phyloP scores from a whole-genome alignment of 805 yeast species.

The Komagataella phaffii region DNA sequence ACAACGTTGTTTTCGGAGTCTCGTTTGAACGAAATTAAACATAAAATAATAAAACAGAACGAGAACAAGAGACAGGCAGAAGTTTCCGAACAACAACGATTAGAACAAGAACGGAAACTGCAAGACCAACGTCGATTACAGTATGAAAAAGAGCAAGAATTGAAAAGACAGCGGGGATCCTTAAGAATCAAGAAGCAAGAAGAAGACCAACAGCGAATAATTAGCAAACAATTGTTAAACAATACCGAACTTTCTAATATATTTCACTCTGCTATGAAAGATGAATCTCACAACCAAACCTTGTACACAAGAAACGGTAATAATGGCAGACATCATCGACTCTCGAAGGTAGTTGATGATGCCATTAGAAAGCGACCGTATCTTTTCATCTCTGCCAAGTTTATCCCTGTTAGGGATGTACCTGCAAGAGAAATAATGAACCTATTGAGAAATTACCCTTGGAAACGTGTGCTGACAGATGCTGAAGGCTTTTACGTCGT shows the following conservation, averaged over 20 bases:
- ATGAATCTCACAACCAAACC: conserved; percentile 16
- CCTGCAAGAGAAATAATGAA: conserved; percentile 46
- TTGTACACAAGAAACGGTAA: conserved; percentile 8
- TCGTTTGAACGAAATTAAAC: conserved; percentile 3
- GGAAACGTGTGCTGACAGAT: conserved; percentile 55
- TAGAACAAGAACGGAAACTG: neutral
- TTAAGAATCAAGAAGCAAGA: neutral
- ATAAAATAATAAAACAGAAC: neutral
- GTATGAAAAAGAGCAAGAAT: neutral
- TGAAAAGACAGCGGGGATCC: neutral
- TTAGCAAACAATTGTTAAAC: neutral
- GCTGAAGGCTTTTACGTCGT: conserved; percentile 57
- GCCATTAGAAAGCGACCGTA: conserved; percentile 46
- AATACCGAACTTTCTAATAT: neutral
- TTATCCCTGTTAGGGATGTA: conserved; percentile 32
- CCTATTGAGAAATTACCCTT: conserved; percentile 42
- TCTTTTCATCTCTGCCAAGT: conserved; percentile 37
- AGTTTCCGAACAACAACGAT: neutral
- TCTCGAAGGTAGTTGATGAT: conserved; percentile 35
- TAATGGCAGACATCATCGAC: conserved; percentile 8
- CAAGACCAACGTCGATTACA: neutral
- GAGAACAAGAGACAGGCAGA: neutral
- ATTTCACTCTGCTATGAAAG: neutral
- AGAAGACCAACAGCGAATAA: neutral
- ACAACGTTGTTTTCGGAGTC: neutral